Base-by-base conservation (phyloP, 1,284 basidiomycete species). In the Cutaneotrichosporon cavernicola region DNA sequence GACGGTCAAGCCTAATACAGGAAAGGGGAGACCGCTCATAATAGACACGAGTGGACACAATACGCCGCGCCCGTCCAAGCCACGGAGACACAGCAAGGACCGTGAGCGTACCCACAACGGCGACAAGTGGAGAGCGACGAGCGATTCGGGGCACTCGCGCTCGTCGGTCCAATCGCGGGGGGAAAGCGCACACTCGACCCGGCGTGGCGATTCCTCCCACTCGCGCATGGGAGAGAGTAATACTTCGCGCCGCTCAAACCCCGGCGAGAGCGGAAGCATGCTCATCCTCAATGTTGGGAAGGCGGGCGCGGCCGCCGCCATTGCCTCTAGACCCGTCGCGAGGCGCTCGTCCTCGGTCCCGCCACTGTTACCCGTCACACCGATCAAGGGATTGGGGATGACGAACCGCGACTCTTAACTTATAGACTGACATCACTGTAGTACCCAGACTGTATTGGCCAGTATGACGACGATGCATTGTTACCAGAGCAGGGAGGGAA, bases 11-110 rank as follows among this genome's bases (percentile, higher is more conserved):
- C 55, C 55, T 0, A 22, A 22, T 5, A 7, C n/a, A 2, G 11
- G 9, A 8, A 31, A 13, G 16, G 36, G 14, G 31, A 32, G 36
- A n/a, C 53, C 53, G 9, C n/a, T 56, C 31, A 34, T 21, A 16
- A 34, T 56, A 4, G 36, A 53, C 51, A 51, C 49, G 21, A 56
- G 55, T 13, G 55, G 55, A 14, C 55, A 56, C 11, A 30, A 10
- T 18, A 56, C 55, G 55, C 55, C 55, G 4, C 36, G 55, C 2
- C 55, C 55, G 38, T 30, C 36, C 13, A 56, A 56, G 38, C 38
- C 55, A 9, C 38, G 53, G 13, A 9, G 26, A 38, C 38, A 38
- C 4, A 31, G 51, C 49, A 50, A 50, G 49, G 49, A 26, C 6
- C 49, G 49, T 10, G 49, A 50, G 26, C 22, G 49, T 13, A 22